Conservation (phyloP, 2,329 filamentous ascomycete species). For the Talaromyces amestolkiae region DNA sequence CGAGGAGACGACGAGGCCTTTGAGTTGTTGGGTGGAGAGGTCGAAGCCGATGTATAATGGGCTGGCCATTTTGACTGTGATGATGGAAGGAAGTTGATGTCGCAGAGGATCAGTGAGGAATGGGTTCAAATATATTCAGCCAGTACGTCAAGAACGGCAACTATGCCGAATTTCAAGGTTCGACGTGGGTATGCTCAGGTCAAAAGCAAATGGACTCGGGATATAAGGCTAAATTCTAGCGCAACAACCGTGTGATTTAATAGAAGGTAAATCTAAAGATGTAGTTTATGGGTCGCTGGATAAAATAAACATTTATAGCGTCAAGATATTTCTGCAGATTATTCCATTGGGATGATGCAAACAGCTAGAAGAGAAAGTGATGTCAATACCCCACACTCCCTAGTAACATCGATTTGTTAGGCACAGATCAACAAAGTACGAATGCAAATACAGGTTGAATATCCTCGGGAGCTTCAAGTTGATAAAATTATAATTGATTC, state of each 20-base stretch:
- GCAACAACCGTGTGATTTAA: neutral
- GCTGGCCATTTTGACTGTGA: slow-evolving; percentile 1
- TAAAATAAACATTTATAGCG: neutral
- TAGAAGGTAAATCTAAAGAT: neutral
- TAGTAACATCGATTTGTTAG: too few relatives aligned
- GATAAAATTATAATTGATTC: neutral
- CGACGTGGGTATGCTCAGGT: neutral
- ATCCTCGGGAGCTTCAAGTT: too few relatives aligned
- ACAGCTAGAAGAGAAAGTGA: neutral
- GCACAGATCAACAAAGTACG: too few relatives aligned
- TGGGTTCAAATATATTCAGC: neutral
- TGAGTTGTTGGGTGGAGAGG: slow-evolving; percentile 93
- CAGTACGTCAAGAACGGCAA: neutral
- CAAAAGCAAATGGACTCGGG: neutral
- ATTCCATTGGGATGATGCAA: neutral
- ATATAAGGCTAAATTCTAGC: slow-evolving; percentile 7
- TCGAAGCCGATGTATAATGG: slow-evolving; percentile 90
- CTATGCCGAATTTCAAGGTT: neutral
- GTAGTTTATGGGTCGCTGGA: neutral
- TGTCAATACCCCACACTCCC: slow-evolving; percentile 2
- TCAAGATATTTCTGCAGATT: neutral
- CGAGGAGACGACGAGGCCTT: slow-evolving; percentile 84
- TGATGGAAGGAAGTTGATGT: neutral
- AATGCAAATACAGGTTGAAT: too few relatives aligned
- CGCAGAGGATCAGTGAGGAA: too few relatives aligned